Base-by-base conservation (phyloP, 1,284 basidiomycete species). In the Papiliotrema fonsecae region DNA sequence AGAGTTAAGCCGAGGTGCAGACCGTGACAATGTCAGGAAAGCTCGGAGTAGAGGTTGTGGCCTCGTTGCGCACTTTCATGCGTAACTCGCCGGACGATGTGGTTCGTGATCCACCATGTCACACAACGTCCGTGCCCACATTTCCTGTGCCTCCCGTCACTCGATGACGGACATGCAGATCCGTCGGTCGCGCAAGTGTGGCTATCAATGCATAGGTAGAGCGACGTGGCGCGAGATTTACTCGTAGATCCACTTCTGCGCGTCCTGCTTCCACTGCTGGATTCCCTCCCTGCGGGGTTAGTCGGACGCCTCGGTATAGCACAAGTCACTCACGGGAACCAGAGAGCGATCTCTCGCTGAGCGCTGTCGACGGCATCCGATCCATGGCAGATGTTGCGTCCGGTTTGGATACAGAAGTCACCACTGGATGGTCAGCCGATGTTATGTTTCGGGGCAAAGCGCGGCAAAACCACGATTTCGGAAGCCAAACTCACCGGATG, bases 301-400 rank as follows among this genome's bases (percentile, higher is more conserved):
- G 28, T 42, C 30, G 37, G 26, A 37, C 32, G 45, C 25, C 39
- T 19, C 10, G 48, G 19, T 3, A 36, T 19, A 22, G 11, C 18
- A 25, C 16, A 44, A 19, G 11, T 21, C 27, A 21, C 62, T 58
- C 50, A 67, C 65, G 70, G 69, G 75, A 78, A 78, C 76, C 75
- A 94, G 84, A 94, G 82, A 40, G 76, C 78, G 64, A 94, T 93
- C 78, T 94, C 91, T 78, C 89, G 88, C 76, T 93, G 82, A 42
- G 88, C 91, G 69, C 75, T 89, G 77, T 91, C 88, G 64, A 92
- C 86, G 47, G 87, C 80, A 79, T 96, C 92, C 55, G 88, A 93
- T 56, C 92, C 93, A 77, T 97, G 89, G 80, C 61, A 66, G 54
- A 67, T 63, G 62, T 70, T 69, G 53, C 63, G 60, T 56, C 89